phyloP scores from a whole-genome alignment of 306 rosid genomes.

The Casuarina cunninghamiana region DNA sequence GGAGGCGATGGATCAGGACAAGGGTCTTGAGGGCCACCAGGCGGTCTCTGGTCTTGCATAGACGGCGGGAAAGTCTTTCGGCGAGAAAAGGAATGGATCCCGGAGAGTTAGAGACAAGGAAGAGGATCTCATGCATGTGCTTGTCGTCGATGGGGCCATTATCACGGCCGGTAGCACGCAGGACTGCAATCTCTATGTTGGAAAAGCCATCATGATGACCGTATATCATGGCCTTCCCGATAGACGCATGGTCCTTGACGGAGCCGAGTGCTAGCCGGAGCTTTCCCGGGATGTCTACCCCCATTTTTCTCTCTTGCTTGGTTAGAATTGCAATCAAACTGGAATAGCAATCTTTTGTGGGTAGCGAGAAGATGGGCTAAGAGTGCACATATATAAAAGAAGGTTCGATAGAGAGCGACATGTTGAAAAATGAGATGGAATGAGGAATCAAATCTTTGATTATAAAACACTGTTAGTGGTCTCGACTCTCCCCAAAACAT shows the following conservation, averaged over 20 bases:
- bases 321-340: constrained; percentile 9
- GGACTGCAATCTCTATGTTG: constrained; percentile 53
- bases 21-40: constrained; percentile 61
- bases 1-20: constrained; percentile 57
- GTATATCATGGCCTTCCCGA: constrained; percentile 58
- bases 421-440: not conserved
- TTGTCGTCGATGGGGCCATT: constrained; percentile 56
- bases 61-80: constrained; percentile 50
- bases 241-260: constrained; percentile 60
- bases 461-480: constrained; percentile 1
- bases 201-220: constrained; percentile 49
- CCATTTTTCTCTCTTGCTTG: constrained; percentile 29
- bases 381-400: constrained; percentile 37
- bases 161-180: constrained; percentile 56
- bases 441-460: constrained; percentile 50
- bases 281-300: constrained; percentile 49
- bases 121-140: constrained; percentile 65
- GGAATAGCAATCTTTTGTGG: constrained; percentile 27
- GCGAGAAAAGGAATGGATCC: constrained; percentile 58
- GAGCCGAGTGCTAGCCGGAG: constrained; percentile 49
- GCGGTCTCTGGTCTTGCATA: constrained; percentile 47
- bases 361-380: constrained; percentile 29
- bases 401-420: constrained; percentile 15
- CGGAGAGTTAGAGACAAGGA: constrained; percentile 52
- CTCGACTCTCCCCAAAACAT: not conserved